Base-by-base conservation (phyloP, 2,329 filamentous ascomycete genomes). In the Thielaviopsis punctulata region DNA sequence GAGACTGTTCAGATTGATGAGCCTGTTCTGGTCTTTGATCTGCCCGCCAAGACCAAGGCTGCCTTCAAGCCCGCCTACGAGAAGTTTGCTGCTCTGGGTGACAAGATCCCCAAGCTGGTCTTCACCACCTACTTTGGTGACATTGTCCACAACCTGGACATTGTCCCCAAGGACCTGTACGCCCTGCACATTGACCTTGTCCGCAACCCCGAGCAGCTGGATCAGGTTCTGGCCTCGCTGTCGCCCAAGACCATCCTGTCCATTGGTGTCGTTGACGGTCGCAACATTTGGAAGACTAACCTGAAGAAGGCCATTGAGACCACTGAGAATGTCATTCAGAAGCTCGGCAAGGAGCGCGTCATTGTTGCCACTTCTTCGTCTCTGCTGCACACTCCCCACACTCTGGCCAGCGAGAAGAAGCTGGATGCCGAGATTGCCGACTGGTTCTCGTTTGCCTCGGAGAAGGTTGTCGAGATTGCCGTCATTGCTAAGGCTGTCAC, bases 221-320 rank as follows among this genome's bases (percentile, higher is more conserved):
- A 92, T 57, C 79, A 83, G 59, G 87, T 98, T 63, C 69, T 87
- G 61, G 76, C 73, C 64, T 82, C 88, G 63, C 80, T 98, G 59
- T 88, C 87, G 67, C 71, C 86, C 67, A 87, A 88, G 68, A 93
- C 95, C 67, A 71, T 88, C 61, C 82, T 98, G 60, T 98, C 92
- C 60, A 84, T 82, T 59, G 92, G 92, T 86, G 85, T 98, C 62
- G 92, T 98, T 60, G 89, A 98, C 63, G 92, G 92, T 64, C 88
- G 92, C 65, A 98, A 98, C 80, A 96, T 98, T 77, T 98, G 92
- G 92, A 98, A 98, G 86, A 95, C 88, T 73, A 94, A 96, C 82
- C 84, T 95, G 75, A 85, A 94, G 80, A 80, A 80, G 63, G 88
- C 92, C 64, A 93, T 98, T 59, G 89, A 92, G 76, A 79, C 74